Percentiles rank a stretch among this genome's conserved stretches.
Conservation (phyloP, 139 green algal species). For the Micromonas commoda region DNA sequence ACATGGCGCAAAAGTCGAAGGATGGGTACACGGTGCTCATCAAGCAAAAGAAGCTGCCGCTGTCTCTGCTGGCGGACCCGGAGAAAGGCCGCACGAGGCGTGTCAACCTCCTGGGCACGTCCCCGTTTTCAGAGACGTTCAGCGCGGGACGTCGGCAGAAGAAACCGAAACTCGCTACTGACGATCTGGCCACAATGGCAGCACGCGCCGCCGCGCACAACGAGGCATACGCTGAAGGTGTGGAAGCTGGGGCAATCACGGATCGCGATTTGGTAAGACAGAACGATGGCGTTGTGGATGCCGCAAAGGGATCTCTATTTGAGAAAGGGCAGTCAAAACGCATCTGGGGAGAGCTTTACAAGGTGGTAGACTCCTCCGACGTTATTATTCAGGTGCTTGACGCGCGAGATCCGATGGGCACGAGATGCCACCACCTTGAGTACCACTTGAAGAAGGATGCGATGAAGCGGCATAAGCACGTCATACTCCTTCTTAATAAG, state of each 20-base stretch:
- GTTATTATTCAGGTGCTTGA: slow-evolving; percentile 98
- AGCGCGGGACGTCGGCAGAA: slow-evolving; percentile 69
- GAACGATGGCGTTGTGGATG: slow-evolving; percentile 7
- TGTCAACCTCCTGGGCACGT: slow-evolving; percentile 65
- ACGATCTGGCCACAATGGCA: slow-evolving; percentile 49
- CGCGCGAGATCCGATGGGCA: slow-evolving; percentile 89
- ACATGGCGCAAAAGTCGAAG: slow-evolving; percentile 83
- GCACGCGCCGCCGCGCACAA: not conserved
- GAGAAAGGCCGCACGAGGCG: slow-evolving; percentile 55
- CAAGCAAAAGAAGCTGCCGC: slow-evolving; percentile 88
- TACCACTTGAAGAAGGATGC: slow-evolving; percentile 81
- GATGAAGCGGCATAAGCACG: slow-evolving; percentile 82
- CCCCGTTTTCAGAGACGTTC: slow-evolving; percentile 82
- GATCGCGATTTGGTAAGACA: slow-evolving; percentile 12
- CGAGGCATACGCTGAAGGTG: slow-evolving; percentile 13
- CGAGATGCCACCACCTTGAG: slow-evolving; percentile 87
- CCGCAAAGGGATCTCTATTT: slow-evolving; percentile 48
- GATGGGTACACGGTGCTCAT: slow-evolving; percentile 91
- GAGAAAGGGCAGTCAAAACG: slow-evolving; percentile 92
- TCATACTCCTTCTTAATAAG: slow-evolving; percentile 98
- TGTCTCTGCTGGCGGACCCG: slow-evolving; percentile 81
- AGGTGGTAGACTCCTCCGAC: slow-evolving; percentile 93
- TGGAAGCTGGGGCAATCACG: slow-evolving; percentile 12
- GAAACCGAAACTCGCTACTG: slow-evolving; percentile 66
- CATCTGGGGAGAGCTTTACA: slow-evolving; percentile 99